A percentile compares a stretch with the other conserved stretches of the same genome.
Conservation (phyloP, 106 monocot genomes). For the Posidonia australis region DNA sequence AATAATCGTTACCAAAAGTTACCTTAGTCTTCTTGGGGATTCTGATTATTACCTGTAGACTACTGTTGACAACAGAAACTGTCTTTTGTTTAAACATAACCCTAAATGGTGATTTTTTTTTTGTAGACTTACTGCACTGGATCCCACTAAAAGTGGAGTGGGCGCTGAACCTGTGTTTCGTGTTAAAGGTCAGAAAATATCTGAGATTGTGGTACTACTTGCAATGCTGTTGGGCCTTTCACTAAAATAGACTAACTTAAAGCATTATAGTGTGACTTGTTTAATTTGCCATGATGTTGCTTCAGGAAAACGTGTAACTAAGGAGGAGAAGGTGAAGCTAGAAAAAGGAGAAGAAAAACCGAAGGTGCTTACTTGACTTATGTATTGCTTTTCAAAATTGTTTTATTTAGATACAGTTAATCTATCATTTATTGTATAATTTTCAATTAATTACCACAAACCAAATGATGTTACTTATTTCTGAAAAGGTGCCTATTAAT, state of each 20-base stretch:
- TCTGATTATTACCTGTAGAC: background rate
- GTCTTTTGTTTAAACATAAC: background rate
- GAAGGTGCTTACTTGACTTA: background rate
- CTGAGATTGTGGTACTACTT: background rate
- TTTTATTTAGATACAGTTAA: background rate
- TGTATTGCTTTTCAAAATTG: background rate
- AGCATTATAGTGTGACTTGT: too few relatives aligned
- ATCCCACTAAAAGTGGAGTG: constrained; percentile 6
- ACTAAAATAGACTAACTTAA: too few relatives aligned
- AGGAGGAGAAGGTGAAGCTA: constrained; percentile 12
- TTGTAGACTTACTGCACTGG: constrained; percentile 9
- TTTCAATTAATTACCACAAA: too few relatives aligned
- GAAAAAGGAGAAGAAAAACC: constrained; percentile 10
- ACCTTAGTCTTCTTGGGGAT: background rate
- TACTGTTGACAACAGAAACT: background rate
- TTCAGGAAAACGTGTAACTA: constrained; percentile 11
- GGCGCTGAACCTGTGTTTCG: constrained; percentile 7
- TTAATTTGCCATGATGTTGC: background rate
- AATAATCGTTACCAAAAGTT: too few relatives aligned
- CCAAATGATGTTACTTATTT: too few relatives aligned
- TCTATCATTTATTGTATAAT: background rate
- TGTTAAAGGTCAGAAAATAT: constrained; percentile 1
- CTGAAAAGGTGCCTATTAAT: too few relatives aligned
- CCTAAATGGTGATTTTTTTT: background rate
- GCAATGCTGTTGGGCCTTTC: too few relatives aligned